Evolutionary conservation across 225 moss, liverwort and hornwort genomes (phyloP).

Genomic region (Lunularia cruciata): DNA sequence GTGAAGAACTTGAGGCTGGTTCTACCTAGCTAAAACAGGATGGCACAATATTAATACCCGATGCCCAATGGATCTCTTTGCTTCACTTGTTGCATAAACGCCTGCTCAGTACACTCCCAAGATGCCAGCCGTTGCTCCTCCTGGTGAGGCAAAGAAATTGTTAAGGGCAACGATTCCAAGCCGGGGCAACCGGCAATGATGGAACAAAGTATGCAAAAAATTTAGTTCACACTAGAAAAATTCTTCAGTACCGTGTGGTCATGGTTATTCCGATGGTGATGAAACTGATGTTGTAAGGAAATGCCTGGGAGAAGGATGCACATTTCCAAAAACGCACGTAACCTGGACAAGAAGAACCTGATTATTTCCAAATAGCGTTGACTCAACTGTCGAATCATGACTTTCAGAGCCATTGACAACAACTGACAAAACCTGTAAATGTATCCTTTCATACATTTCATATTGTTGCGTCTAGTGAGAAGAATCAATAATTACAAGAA

Average conservation of each 20-base stretch:
- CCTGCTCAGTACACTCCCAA: conserved; percentile 81
- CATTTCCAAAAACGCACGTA: conserved; percentile 81
- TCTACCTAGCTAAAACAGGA: neutral
- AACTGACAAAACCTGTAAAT: no score
- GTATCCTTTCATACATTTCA: no score
- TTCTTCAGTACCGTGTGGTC: conserved; percentile 39
- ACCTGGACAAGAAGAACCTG: no score
- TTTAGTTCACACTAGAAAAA: neutral
- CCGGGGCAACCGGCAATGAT: no score
- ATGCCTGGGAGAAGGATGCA: conserved; percentile 78
- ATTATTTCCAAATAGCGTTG: no score
- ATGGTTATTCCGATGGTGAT: conserved; percentile 50
- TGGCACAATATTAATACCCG: no score
- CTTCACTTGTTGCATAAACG: conserved; percentile 71
- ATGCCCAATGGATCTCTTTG: conserved; percentile 73
- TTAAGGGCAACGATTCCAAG: no score
- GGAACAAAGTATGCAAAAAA: neutral
- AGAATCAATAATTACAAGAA: no score
- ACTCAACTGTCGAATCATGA: no score
- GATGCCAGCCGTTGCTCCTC: conserved; percentile 71
- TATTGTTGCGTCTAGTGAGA: no score
- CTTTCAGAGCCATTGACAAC: neutral
- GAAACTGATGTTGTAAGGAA: conserved; percentile 60
- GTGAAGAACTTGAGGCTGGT: neutral
- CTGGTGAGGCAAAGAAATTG: conserved; percentile 10